These are phyloP conservation scores for Mikania micrantha DNA, from an alignment of 129 eudicot genomes.

Conservation along the genomic window DNA sequence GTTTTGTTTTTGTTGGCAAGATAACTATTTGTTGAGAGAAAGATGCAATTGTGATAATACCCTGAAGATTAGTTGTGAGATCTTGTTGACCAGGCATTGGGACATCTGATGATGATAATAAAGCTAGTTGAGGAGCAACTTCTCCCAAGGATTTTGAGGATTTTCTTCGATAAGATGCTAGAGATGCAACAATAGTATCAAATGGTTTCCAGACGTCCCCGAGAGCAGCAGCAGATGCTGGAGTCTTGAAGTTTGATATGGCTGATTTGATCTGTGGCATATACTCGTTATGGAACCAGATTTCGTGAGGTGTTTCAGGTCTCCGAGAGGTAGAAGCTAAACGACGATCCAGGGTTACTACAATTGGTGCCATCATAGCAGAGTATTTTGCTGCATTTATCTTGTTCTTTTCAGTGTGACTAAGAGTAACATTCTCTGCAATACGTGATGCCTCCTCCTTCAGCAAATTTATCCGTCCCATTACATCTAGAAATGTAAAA, in stretches of 20 bases:
- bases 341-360: slow-evolving; percentile 97
- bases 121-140: slow-evolving; percentile 89
- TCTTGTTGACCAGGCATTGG: slow-evolving; percentile 91
- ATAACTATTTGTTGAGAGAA: slow-evolving; percentile 69
- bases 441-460: slow-evolving; percentile 95
- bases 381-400: slow-evolving; percentile 91
- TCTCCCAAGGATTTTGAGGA: slow-evolving; percentile 73
- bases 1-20: slow-evolving; percentile 93
- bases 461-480: slow-evolving; percentile 78
- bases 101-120: slow-evolving; percentile 71
- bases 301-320: slow-evolving; percentile 91
- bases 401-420: slow-evolving; percentile 76
- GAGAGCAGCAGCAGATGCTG: slow-evolving; percentile 63
- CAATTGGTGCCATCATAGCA: slow-evolving; percentile 98
- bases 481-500: slow-evolving; percentile 54
- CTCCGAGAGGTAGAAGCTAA: slow-evolving; percentile 75
- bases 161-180: slow-evolving; percentile 89
- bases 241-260: slow-evolving; percentile 65
- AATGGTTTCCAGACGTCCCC: slow-evolving; percentile 89
- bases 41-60: slow-evolving; percentile 84
- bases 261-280: slow-evolving; percentile 71
- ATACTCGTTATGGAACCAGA: slow-evolving; percentile 86
- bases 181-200: slow-evolving; percentile 71
- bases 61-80: slow-evolving; percentile 44
- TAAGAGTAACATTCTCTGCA: slow-evolving; percentile 73